Evolutionary conservation across 805 yeast genomes (phyloP), one percentile per base, ranked within the genome.

Genomic region (Naumovozyma dairenensis): DNA sequence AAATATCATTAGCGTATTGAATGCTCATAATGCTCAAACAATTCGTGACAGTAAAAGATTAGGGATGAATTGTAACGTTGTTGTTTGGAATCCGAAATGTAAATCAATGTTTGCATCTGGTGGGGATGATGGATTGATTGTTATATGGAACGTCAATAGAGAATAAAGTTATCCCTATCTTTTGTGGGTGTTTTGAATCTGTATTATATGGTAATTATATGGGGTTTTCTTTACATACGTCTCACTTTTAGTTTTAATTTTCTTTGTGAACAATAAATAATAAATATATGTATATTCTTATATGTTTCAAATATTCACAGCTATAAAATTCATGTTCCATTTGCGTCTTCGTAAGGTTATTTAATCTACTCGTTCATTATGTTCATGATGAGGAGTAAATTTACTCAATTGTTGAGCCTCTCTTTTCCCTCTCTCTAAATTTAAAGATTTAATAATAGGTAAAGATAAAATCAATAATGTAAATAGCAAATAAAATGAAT

Each of bases 51-150:
- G 16, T 10, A 50, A 48, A 34, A 45, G 49, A 31, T 39, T 43
- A 25, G 52, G 55, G 4, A 51, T 48, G 27, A 56, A 53, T 38
- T 81, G 89, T 43, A 86, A 83, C 51, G 74, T 82, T 29, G 92
- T 85, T 2, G 76, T 79, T 38, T 85, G 92, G 87, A 77, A 74
- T 44, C 69, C 74, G 1, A 46, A 41, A 1, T 44, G 58, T 25
- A 57, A 60, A 32, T 48, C 55, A 9, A 59, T 77, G 57, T 77
- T 87, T 72, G 92, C 85, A 5, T 77, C 89, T 15, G 86, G 85
- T 25, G 84, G 94, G 12, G 96, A 86, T 55, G 96, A 87, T 53
- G 67, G 71, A 14, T 57, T 67, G 6, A 77, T 84, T 3, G 74
- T 75, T 37, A 66, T 84, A 5, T 80, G 85, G 86, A 77, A 72